Evolutionary conservation across 1,284 basidiomycete species (phyloP), one percentile per base, ranked within the genome.

Genomic region (Leccinum huronense): DNA sequence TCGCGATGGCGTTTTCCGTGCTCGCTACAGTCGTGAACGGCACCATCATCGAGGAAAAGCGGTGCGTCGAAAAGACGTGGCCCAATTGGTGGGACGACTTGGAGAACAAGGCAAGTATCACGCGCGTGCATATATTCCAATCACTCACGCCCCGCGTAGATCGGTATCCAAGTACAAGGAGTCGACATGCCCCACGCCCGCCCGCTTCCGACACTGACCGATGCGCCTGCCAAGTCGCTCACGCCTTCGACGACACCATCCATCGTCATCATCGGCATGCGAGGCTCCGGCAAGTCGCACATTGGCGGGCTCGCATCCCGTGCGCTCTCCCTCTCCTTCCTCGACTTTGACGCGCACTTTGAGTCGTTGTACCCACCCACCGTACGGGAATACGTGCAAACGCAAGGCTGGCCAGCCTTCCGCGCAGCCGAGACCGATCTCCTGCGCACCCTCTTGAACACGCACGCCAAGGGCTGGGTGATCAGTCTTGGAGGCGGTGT

Each of bases 61-160:
- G 97, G 61, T 98, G 97, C 73, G 97, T 99, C 27, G 97, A 98
- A 79, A 99, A 99, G 85, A 99, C 97, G 0, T 99, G 97, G 97
- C 97, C 97, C 2, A 95, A 96, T 75, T 99, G 96, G 93, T 99
- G 97, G 95, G 97, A 99, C 74, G 97, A 98, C 77, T 83, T 99
- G 27, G 87, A 94, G 75, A 94, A 93, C 80, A 96, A 95, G 85
- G 93, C 92, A 58, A 14, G 80, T 67, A 4, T 6, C 27, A 42
- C 13, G 19, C 48, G 7, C 16, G 1, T 6, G 16, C 30, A 2
- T 42, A 11, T 16, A n/a, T 19, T 19, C 38, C 53, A 0, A 45
- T 19, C 9, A 42, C 56, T 54, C 34, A 69, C 42, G 45, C 59
- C 42, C 66, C 59, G 51, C 62, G 1, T 71, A 96, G 93, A 94